A percentile compares a stretch with the other conserved stretches of the same genome.
phyloP scores from a whole-genome alignment of 1,284 basidiomycete genomes.

The Wallemia ichthyophaga region DNA sequence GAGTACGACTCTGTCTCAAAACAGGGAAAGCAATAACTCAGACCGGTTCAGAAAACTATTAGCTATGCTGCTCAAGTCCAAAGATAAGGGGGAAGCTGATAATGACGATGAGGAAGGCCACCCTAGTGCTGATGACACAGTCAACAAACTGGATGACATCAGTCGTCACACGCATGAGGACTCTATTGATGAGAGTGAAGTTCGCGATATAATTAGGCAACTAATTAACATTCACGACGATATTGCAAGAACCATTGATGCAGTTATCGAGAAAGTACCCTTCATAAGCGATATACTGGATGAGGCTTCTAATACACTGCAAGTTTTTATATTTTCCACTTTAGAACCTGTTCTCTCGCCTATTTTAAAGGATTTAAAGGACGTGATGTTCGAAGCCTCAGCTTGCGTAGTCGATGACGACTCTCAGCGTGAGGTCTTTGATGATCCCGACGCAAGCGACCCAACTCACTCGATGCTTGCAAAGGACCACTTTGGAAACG shows the following conservation, averaged over 20 bases:
- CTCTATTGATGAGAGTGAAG: constrained; percentile 7
- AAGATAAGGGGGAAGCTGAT: constrained; percentile 1
- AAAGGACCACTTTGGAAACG: constrained; percentile 14
- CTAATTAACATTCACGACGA: constrained; percentile 17
- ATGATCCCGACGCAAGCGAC: constrained; percentile 13
- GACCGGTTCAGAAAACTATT: background rate
- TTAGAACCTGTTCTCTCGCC: constrained; percentile 11
- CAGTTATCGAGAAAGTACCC: constrained; percentile 12
- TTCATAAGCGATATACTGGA: background rate
- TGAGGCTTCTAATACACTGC: background rate
- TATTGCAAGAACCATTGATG: constrained; percentile 15
- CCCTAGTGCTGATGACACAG: constrained; percentile 6
- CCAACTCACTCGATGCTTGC: constrained; percentile 13
- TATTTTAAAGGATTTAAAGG: constrained; percentile 8
- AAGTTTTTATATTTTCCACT: constrained; percentile 10
- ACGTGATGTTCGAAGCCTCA: constrained; percentile 12
- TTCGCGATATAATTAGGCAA: constrained; percentile 11
- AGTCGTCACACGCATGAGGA: constrained; percentile 11
- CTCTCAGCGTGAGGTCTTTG: constrained; percentile 5
- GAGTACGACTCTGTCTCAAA: background rate
- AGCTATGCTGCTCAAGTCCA: background rate
- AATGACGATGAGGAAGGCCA: constrained; percentile 3
- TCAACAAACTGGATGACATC: constrained; percentile 10
- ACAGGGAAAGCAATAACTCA: background rate
- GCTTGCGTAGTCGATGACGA: constrained; percentile 6